Percentiles rank a stretch among this genome's conserved stretches.
These are phyloP conservation scores for Aurantiochytrium sp. DNA, from an alignment of 108 stramenopile genomes.

Conservation along the genomic window DNA sequence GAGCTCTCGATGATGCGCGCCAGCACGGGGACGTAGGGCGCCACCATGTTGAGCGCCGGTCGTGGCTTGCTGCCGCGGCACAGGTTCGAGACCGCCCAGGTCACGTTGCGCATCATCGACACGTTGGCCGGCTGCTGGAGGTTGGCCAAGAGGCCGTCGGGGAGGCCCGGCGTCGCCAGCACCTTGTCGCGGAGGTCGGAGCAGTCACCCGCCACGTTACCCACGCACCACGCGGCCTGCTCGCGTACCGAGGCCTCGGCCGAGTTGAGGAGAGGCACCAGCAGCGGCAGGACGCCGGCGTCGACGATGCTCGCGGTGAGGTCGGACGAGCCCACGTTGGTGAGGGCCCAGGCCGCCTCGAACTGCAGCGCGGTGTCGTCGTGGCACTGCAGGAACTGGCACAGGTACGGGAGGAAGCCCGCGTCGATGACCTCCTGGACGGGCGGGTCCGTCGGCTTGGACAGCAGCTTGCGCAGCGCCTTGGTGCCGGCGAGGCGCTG, in stretches of 20 bases:
- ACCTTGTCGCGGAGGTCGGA: constrained; percentile 68
- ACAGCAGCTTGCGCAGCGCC: constrained; percentile 75
- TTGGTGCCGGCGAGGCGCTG: constrained; percentile 51
- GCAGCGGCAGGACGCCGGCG: constrained; percentile 62
- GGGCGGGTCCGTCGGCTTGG: constrained; percentile 73
- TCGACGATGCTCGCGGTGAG: constrained; percentile 61
- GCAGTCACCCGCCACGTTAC: constrained; percentile 84
- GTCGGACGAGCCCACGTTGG: constrained; percentile 83
- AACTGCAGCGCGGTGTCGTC: constrained; percentile 67
- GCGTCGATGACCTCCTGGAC: constrained; percentile 68
- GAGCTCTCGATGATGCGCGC: constrained; percentile 33
- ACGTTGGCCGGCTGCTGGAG: constrained; percentile 63
- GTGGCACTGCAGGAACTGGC: constrained; percentile 56
- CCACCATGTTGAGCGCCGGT: constrained; percentile 53
- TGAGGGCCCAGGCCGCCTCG: constrained; percentile 89
- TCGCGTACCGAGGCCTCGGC: constrained; percentile 75
- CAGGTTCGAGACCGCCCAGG: constrained; percentile 86
- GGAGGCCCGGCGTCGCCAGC: constrained; percentile 51
- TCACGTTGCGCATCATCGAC: constrained; percentile 70
- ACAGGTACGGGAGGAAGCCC: constrained; percentile 68
- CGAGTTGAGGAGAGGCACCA: constrained; percentile 65
- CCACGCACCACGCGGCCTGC: constrained; percentile 88
- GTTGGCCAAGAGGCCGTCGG: constrained; percentile 68
- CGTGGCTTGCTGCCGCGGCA: constrained; percentile 83
- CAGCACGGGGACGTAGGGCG: constrained; percentile 60